These are phyloP conservation scores for Russula griseocarnosa DNA, from an alignment of 768 basidiomycete species.

Conservation along the genomic window DNA sequence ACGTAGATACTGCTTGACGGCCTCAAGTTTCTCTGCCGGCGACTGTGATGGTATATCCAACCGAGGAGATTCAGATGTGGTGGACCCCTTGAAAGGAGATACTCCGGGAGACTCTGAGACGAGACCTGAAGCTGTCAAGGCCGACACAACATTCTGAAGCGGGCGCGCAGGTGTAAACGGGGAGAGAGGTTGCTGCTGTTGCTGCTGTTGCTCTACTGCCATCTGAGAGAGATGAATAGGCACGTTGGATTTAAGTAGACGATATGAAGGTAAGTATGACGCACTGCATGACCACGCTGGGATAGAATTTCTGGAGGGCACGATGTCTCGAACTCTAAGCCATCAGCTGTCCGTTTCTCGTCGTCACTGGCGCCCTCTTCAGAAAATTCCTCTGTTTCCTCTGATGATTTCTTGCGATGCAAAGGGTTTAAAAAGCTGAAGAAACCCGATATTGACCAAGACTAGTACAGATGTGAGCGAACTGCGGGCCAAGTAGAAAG, in stretches of 20 bases:
- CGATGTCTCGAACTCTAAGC: conserved; percentile 6
- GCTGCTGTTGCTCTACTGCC: conserved; percentile 5
- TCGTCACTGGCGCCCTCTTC: conserved; percentile 16
- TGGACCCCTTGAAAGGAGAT: conserved; percentile 27
- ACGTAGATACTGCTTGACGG: conserved; percentile 47
- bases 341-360: conserved; percentile 14
- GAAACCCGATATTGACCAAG: conserved; percentile 51
- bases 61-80: conserved; percentile 25
- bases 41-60: conserved; percentile 29
- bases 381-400: conserved; percentile 19
- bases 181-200: conserved; percentile 7
- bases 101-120: conserved; percentile 18
- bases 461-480: conserved; percentile 33
- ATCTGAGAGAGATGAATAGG: conserved; percentile 2
- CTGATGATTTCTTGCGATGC: conserved; percentile 31
- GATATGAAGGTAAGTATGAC: conserved; percentile 3
- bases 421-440: conserved; percentile 52
- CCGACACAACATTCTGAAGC: not conserved
- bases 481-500: conserved; percentile 13
- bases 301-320: conserved; percentile 27
- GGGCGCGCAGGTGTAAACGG: conserved; percentile 17
- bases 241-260: not conserved
- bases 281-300: conserved; percentile 25
- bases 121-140: conserved; percentile 1
- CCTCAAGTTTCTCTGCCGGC: conserved; percentile 45